These are phyloP conservation scores for Trichoderma endophyticum DNA, from an alignment of 2,329 filamentous ascomycete species.

Conservation along the genomic window DNA sequence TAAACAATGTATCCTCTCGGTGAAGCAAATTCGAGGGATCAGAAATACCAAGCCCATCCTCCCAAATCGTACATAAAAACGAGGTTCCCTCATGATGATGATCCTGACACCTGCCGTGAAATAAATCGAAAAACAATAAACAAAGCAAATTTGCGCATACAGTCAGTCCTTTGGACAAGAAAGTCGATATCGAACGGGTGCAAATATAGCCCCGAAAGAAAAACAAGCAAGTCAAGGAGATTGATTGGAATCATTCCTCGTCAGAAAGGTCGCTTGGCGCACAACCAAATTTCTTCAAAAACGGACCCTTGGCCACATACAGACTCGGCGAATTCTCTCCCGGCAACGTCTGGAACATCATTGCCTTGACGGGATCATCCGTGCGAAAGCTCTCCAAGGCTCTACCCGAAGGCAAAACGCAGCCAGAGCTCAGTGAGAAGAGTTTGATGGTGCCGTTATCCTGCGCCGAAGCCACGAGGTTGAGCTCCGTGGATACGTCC, in stretches of 20 bases:
- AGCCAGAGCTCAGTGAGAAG: constrained; percentile 49
- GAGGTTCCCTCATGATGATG: neutral
- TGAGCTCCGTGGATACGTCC: constrained; percentile 46
- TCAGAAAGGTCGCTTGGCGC: neutral
- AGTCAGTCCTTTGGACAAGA: neutral
- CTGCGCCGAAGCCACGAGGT: constrained; percentile 53
- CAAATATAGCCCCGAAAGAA: neutral
- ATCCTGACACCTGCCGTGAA: neutral
- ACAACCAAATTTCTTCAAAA: constrained; percentile 42
- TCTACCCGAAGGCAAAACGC: constrained; percentile 30
- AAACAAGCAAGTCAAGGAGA: neutral
- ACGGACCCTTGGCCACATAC: constrained; percentile 41
- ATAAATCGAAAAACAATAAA: neutral
- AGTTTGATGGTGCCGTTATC: constrained; percentile 47
- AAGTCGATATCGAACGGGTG: neutral
- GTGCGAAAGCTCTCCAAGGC: constrained; percentile 26
- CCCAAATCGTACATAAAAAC: neutral
- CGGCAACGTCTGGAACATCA: constrained; percentile 47
- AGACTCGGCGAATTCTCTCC: constrained; percentile 45
- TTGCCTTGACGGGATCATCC: constrained; percentile 37
- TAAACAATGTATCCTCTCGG: neutral
- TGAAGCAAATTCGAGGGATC: neutral
- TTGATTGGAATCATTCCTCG: neutral
- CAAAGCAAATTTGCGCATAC: neutral
- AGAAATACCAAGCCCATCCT: neutral